Base-by-base conservation (phyloP, 176 grass and related monocot species). In the Urochloa ruziziensis region DNA sequence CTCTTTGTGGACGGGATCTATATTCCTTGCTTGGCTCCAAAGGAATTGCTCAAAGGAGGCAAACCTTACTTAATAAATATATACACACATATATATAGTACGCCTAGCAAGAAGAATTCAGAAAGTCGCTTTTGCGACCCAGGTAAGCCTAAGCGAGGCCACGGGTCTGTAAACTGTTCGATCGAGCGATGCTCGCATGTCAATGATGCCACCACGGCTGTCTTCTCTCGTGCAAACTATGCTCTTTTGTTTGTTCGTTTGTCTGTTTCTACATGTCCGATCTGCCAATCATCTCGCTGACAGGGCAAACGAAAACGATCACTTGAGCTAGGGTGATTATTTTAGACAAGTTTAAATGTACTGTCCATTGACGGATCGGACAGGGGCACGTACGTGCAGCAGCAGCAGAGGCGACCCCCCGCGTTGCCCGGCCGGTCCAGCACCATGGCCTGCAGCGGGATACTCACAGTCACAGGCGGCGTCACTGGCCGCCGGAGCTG, bases 1-100 rank as follows among this genome's bases (percentile, higher is more conserved):
- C 17, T 29, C 10, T 49, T 5, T 16, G 36, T 43, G 14, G 32
- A 35, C 35, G 7, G 21, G 3, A 70, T 23, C 3, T n/a, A 42
- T 28, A 60, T 65, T 69, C 21, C 6, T 86, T 82, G 33, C 83
- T 86, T 86, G 72, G 71, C 18, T 57, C 28, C 27, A 36, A 86
- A 90, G 63, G 71, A 78, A 78, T 68, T 42, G 65, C 19, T 14
- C 10, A 42, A 68, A 24, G 54, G 8, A 25, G 7, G 54, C 8
- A 24, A 57, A 24, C 54, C 54, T 57, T 57, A 11, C 23, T 57
- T 57, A 7, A 56, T 8, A 54, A 23, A 54, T 23, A 23, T 43
- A 43, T 43, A 10, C 7, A 10, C 7, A 10, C 24, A 57, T 25
- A 10, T 58, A 27, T 13, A 4, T 3, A 24, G 23, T 57, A 57